Evolutionary conservation across 1,284 basidiomycete species (phyloP).

Genomic region (Dichomitus squalens): DNA sequence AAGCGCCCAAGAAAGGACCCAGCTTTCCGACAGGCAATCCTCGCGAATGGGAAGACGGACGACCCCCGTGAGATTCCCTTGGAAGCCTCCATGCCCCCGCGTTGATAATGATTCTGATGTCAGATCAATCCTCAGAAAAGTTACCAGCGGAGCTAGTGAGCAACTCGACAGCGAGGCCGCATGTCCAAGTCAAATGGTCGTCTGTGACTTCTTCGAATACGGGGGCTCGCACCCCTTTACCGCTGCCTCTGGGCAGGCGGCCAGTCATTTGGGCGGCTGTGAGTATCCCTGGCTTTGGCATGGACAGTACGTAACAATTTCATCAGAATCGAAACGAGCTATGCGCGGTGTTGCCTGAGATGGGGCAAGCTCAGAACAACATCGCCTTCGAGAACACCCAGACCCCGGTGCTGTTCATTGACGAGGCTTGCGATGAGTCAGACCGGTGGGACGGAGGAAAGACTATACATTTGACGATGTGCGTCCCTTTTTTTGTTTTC

Average conservation of each 20-base stretch:
- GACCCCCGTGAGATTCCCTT: not conserved
- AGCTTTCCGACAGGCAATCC: not conserved
- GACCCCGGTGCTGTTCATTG: constrained; percentile 23
- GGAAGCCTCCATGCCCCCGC: no score
- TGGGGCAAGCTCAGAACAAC: constrained; percentile 6
- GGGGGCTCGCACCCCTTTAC: no score
- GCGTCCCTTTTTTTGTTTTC: not conserved
- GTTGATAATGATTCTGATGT: not conserved
- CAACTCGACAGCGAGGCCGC: not conserved
- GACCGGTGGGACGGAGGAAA: constrained; percentile 24
- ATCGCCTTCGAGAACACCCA: constrained; percentile 14
- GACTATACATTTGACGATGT: constrained; percentile 21
- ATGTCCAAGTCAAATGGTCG: not conserved
- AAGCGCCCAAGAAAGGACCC: not conserved
- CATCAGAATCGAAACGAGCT: constrained; percentile 24
- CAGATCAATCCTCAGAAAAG: not conserved
- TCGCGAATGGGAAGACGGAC: not conserved
- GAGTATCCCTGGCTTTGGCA: not conserved
- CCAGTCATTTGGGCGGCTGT: not conserved
- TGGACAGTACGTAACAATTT: not conserved
- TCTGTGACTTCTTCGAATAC: not conserved
- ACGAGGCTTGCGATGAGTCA: constrained; percentile 4
- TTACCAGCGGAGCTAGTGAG: not conserved
- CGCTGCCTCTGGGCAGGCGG: not conserved
- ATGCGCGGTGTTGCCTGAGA: constrained; percentile 14